A percentile compares a stretch with the other conserved stretches of the same genome.
phyloP scores from a whole-genome alignment of 2,329 filamentous ascomycete genomes.

The Aurifilum marmelostoma region DNA sequence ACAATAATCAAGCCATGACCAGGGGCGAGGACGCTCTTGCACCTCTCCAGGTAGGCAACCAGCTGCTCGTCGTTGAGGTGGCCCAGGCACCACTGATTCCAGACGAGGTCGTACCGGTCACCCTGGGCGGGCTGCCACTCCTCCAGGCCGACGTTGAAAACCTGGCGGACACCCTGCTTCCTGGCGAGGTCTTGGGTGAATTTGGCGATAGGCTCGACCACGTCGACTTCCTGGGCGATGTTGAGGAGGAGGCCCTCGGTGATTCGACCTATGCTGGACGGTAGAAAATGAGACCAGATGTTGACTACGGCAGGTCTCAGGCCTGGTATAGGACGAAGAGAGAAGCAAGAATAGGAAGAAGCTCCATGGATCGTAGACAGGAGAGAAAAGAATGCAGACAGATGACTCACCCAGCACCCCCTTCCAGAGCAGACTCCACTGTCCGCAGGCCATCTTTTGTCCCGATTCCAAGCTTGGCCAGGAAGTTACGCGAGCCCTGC shows the following conservation, averaged over 20 bases:
- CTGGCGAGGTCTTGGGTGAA: constrained; percentile 69
- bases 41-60: constrained; percentile 66
- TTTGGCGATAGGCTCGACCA: constrained; percentile 82
- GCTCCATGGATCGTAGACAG: not conserved
- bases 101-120: constrained; percentile 75
- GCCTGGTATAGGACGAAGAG: not conserved
- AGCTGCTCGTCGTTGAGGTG: constrained; percentile 79
- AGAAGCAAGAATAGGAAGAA: too few species aligned
- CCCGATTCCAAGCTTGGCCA: constrained; percentile 66
- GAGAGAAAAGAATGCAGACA: not conserved
- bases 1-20: constrained; percentile 64
- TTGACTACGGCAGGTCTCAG: not conserved
- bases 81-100: constrained; percentile 89
- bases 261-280: constrained; percentile 74
- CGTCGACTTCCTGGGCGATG: constrained; percentile 73
- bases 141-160: constrained; percentile 76
- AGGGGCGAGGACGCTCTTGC: constrained; percentile 48
- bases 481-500: constrained; percentile 69
- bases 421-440: constrained; percentile 41
- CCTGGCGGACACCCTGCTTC: constrained; percentile 60
- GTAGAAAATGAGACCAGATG: not conserved
- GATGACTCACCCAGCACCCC: constrained; percentile 45
- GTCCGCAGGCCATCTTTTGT: constrained; percentile 39
- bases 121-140: constrained; percentile 60
- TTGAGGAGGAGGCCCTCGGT: constrained; percentile 76